Evolutionary conservation across 2,329 filamentous ascomycete species (phyloP).

Genomic region (Trichophyton mentagrophytes): DNA sequence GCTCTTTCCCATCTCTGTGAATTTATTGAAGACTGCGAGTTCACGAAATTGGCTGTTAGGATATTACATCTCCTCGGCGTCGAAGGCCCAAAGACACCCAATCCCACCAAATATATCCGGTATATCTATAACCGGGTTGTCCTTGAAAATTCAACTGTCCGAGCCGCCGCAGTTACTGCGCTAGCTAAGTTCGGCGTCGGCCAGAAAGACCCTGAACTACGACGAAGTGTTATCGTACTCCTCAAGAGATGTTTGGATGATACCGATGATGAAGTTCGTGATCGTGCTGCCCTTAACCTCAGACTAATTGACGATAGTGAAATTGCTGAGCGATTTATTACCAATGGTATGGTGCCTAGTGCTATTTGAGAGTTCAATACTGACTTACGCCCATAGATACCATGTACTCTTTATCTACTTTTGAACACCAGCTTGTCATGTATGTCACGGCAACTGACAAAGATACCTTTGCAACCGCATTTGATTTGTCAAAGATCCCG

Average conservation of each 20-base stretch:
- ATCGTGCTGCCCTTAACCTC: constrained; percentile 85
- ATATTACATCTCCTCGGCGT: constrained; percentile 88
- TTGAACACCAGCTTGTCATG: constrained; percentile 94
- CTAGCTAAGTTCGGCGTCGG: constrained; percentile 94
- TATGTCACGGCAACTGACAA: constrained; percentile 91
- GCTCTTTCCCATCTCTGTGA: constrained; percentile 92
- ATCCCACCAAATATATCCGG: constrained; percentile 96
- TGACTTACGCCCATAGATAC: constrained; percentile 47
- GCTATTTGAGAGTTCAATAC: background rate
- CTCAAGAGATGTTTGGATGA: constrained; percentile 91
- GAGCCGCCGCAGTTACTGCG: constrained; percentile 88
- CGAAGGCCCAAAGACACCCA: constrained; percentile 86
- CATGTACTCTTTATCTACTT: constrained; percentile 86
- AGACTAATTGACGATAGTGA: constrained; percentile 86
- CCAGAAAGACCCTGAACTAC: constrained; percentile 91
- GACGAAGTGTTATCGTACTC: constrained; percentile 85
- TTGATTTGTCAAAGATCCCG: constrained; percentile 82
- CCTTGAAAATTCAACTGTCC: constrained; percentile 88
- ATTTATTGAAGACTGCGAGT: constrained; percentile 99
- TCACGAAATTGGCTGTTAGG: constrained; percentile 91
- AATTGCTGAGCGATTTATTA: constrained; percentile 74
- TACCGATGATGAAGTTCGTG: constrained; percentile 92
- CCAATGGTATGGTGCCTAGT: constrained; percentile 54
- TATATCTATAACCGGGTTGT: constrained; percentile 99
- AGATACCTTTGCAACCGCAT: constrained; percentile 67